Percentiles rank a stretch among this genome's conserved stretches.
phyloP scores from a whole-genome alignment of 805 yeast genomes.

The Suhomyces vadensis region DNA sequence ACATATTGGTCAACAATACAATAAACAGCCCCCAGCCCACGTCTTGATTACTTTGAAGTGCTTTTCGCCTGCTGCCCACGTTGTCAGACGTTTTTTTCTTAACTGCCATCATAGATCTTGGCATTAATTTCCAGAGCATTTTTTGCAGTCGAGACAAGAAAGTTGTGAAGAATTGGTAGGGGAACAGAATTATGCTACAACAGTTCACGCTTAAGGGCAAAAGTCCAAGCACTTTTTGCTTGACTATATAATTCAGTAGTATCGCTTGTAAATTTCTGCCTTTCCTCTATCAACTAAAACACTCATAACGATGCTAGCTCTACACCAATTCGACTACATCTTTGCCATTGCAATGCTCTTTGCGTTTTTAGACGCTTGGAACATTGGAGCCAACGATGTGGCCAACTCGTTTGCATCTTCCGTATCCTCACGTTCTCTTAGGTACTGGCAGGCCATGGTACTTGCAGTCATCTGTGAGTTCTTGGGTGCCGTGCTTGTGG shows the following conservation, averaged over 20 bases:
- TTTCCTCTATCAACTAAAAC: not conserved
- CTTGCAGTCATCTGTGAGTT: slow-evolving; percentile 72
- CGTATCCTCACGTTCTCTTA: slow-evolving; percentile 66
- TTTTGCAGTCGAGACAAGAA: not conserved
- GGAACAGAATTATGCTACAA: not conserved
- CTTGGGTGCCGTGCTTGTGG: slow-evolving; percentile 72
- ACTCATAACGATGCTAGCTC: slow-evolving; percentile 27
- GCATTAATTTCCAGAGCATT: not conserved
- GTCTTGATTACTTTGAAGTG: not conserved
- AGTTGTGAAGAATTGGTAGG: not conserved
- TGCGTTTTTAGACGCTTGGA: slow-evolving; percentile 77
- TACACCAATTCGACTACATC: slow-evolving; percentile 65
- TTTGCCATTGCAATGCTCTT: slow-evolving; percentile 69
- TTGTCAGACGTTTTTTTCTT: not conserved
- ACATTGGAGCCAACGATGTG: slow-evolving; percentile 81
- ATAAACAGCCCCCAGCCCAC: no score
- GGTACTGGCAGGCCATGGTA: slow-evolving; percentile 75
- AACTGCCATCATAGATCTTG: slow-evolving; percentile 1
- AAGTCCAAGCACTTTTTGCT: no score
- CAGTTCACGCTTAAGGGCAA: no score
- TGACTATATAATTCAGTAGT: not conserved
- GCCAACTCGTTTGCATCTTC: slow-evolving; percentile 81
- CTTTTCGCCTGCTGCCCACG: not conserved
- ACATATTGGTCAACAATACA: no score
- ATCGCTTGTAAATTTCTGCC: not conserved